Base-by-base conservation (phyloP, 2,329 filamentous ascomycete genomes). In the Verticillium zaregamsianum region DNA sequence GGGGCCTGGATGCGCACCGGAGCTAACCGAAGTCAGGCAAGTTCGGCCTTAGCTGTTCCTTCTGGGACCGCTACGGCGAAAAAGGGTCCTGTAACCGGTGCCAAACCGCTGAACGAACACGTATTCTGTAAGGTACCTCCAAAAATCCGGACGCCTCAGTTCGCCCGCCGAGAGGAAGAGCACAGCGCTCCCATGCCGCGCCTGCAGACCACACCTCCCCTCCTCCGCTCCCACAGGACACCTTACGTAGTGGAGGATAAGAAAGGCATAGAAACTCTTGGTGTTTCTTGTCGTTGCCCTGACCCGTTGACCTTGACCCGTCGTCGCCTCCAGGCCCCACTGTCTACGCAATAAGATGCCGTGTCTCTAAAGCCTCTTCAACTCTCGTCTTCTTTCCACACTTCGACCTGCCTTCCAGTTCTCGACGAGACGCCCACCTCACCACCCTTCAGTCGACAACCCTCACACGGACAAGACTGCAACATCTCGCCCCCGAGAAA, bases 51-150 rank as follows among this genome's bases (percentile, higher is more conserved):
- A 58, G 23, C 25, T 59, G 33, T 57, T 57, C 40, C 14, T 60
- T 57, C 31, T 55, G 20, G 6, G 9, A 52, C 45, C n/a, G n/a
- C 45, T 23, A 63, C 61, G 61, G 64, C 64, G 62, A 61, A 64
- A 64, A 60, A 58, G 55, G 56, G 35, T 58, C 37, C 45, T 52
- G 45, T 9, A 52, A 52, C 45, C 45, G 45, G 45, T 52, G 45
- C 45, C 20, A 52, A 52, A 52, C 57, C 59, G 37, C 55, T 66
- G 62, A 66, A 66, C 63, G 64, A 66, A 66, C 64, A 66, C 64
- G 64, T 66, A 66, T 40, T 58, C 57, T 58, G 57, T 58, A 58
- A 31, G 17, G 31, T 20, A 58, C 45, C n/a, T 14, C 45, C 45
- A 52, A 52, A 52, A 52, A 52, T 23, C 45, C 8, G 20, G 45